Evolutionary conservation across 495 filamentous ascomycete species (phyloP), one percentile per base, ranked within the genome.

Genomic region (Thermothielavioides terrestris): DNA sequence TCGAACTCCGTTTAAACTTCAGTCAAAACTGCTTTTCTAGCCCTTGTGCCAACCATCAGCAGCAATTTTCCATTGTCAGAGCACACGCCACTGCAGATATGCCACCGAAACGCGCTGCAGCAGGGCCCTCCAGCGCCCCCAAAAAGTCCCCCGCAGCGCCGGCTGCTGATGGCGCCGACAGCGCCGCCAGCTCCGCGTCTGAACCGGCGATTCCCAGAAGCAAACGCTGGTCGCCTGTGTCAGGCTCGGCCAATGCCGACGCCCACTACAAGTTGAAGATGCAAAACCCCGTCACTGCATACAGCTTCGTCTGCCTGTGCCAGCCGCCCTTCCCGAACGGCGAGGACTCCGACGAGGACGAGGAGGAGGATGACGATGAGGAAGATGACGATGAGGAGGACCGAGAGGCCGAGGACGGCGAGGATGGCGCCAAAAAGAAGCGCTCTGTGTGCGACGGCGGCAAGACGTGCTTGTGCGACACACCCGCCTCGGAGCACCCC

Each of bases 231-330:
- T 53, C 64, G 10, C 44, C 52, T 12, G 45, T 72, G 2, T 73
- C 70, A 1, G 62, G 28, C 32, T 75, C 72, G 4, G 69, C 59
- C 22, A 75, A 76, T 43, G 51, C 55, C 21, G 64, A 72, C 23
- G 22, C 26, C 0, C 42, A 55, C 12, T 73, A 72, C 52, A 53
- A 57, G 38, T 45, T 53, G 3, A 37, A 30, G 3, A 59, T 47
- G 32, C 51, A 51, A 37, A 44, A 66, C 32, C 55, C 57, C 7
- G 46, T 63, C 10, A 58, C 48, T 45, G 62, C 60, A 0, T 70
- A 69, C 48, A 31, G 46, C 0, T 71, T 49, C 35, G 48, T 68
- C 7, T 61, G 59, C 22, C 43, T 69, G 15, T 75, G 70, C 51
- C 41, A 54, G n/a, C 47, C 58, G 0, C 56, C 56, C 4, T 56